Conservation (phyloP, 805 yeast genomes). For the Wickerhamomyces bovis region DNA sequence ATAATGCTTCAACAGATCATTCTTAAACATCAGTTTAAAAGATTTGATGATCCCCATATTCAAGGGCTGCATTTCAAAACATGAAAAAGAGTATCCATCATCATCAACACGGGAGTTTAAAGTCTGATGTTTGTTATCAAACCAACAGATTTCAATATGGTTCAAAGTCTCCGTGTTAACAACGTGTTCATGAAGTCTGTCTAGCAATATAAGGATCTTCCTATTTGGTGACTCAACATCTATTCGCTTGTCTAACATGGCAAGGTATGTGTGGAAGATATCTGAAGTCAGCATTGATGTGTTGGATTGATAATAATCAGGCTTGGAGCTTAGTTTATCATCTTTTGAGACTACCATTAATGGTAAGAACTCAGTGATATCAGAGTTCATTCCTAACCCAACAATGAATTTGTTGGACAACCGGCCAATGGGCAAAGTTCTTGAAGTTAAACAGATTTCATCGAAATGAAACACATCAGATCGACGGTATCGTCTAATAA, state of each 20-base stretch:
- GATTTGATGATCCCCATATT: constrained; percentile 29
- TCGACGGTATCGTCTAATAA: constrained; percentile 13
- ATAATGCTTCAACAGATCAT: constrained; percentile 13
- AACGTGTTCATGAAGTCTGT: constrained; percentile 31
- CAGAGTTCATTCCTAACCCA: constrained; percentile 18
- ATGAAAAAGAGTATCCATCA: neutral
- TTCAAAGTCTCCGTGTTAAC: constrained; percentile 26
- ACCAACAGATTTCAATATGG: constrained; percentile 27
- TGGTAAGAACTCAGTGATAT: constrained; percentile 15
- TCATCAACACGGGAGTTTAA: constrained; percentile 12
- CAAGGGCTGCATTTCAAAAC: constrained; percentile 25
- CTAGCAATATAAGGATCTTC: constrained; percentile 26
- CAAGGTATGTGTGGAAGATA: constrained; percentile 18
- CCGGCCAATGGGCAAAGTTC: constrained; percentile 15
- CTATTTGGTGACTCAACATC: constrained; percentile 10
- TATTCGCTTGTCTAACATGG: constrained; percentile 9
- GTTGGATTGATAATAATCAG: constrained; percentile 10
- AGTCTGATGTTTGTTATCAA: constrained; percentile 6
- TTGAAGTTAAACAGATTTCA: constrained; percentile 25
- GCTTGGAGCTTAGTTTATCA: neutral
- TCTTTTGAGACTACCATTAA: constrained; percentile 12
- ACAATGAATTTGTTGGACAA: constrained; percentile 9
- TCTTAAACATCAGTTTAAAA: constrained; percentile 25
- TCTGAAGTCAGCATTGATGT: constrained; percentile 16
- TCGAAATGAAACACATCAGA: constrained; percentile 32